Evolutionary conservation across 192 early-diverging fungal genomes (phyloP).

Genomic region (Rhizophagus prolifer): DNA sequence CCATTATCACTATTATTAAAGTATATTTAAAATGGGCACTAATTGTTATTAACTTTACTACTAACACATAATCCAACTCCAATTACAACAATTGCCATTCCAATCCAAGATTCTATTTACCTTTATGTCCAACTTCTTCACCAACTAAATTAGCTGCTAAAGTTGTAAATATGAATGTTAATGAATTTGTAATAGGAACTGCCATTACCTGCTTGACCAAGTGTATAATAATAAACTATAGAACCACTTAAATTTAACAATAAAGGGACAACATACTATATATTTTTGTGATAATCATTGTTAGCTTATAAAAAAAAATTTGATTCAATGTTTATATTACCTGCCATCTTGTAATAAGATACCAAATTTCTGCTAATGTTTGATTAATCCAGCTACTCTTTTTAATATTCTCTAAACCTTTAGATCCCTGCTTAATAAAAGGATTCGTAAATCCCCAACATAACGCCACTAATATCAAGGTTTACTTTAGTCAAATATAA

Average conservation of each 20-base stretch:
- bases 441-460: slow-evolving; percentile 98
- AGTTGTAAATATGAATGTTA: slow-evolving; percentile 85
- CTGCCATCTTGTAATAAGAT: slow-evolving; percentile 84
- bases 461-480: slow-evolving; percentile 56
- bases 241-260: slow-evolving; percentile 90
- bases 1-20: too few relatives aligned
- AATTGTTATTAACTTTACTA: slow-evolving; percentile 37
- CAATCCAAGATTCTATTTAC: slow-evolving; percentile 65
- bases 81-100: slow-evolving; percentile 65
- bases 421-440: slow-evolving; percentile 86
- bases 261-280: slow-evolving; percentile 80
- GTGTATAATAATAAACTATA: slow-evolving; percentile 88
- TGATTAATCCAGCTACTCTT: slow-evolving; percentile 56
- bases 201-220: slow-evolving; percentile 78
- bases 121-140: slow-evolving; percentile 66
- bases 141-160: slow-evolving; percentile 78
- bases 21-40: too few relatives aligned
- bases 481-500: too few relatives aligned
- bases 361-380: slow-evolving; percentile 64
- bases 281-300: not conserved
- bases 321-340: slow-evolving; percentile 37
- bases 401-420: slow-evolving; percentile 76
- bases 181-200: slow-evolving; percentile 88
- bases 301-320: not conserved
- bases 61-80: slow-evolving; percentile 71